A percentile compares a stretch with the other conserved stretches of the same genome.
Conservation (phyloP, 495 filamentous ascomycete species). For the Neurospora hispaniola region DNA sequence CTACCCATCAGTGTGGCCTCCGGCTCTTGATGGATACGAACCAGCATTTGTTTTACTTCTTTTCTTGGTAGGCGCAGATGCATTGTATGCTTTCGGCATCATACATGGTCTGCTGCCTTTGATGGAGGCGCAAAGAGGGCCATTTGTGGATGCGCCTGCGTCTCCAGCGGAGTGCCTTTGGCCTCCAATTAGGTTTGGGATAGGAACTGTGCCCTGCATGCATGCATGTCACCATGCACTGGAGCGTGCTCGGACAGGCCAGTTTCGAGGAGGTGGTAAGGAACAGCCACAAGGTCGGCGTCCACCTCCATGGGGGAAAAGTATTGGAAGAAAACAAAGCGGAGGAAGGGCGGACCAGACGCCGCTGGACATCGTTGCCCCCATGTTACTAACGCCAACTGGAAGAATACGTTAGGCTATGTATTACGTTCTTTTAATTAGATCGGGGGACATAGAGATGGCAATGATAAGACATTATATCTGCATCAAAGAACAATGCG, state of each 20-base stretch:
- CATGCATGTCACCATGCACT: neutral
- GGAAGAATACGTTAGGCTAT: neutral
- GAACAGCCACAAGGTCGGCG: neutral
- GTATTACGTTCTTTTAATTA: neutral
- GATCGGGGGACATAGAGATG: neutral
- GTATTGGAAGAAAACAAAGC: neutral
- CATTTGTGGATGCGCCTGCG: neutral
- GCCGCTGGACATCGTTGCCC: neutral
- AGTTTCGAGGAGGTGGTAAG: neutral
- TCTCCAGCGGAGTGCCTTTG: neutral
- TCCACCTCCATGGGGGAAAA: neutral
- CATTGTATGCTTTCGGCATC: neutral
- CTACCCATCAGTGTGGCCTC: neutral
- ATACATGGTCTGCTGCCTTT: neutral
- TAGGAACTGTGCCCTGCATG: neutral
- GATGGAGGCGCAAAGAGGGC: neutral
- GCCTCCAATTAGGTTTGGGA: neutral
- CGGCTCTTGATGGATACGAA: neutral
- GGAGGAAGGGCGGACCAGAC: neutral
- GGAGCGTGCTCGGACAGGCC: neutral
- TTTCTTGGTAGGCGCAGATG: neutral
- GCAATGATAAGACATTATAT: neutral
- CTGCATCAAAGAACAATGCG: neutral
- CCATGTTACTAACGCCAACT: neutral
- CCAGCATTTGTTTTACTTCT: neutral